phyloP scores from a whole-genome alignment of 179 eudicot species.

The Silene coronaria region DNA sequence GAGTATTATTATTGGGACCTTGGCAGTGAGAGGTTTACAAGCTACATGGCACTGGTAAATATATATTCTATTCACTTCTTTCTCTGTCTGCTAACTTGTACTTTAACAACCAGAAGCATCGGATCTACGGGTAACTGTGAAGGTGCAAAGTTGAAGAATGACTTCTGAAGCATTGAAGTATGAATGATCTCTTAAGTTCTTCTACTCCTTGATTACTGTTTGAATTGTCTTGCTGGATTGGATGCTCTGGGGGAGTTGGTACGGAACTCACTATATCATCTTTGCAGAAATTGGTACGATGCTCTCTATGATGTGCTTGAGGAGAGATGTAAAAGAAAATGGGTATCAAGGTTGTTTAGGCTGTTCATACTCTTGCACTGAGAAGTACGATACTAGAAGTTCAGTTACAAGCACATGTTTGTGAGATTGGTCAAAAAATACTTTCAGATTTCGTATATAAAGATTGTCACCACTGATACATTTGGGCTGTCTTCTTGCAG shows the following conservation, averaged over 20 bases:
- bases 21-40: slow-evolving; percentile 99
- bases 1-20: slow-evolving; percentile 89
- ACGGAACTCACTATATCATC: slow-evolving; percentile 75
- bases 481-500: slow-evolving; percentile 34
- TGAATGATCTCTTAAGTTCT: slow-evolving; percentile 84
- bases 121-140: slow-evolving; percentile 73
- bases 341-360: slow-evolving; percentile 22
- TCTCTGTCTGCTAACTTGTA: slow-evolving; percentile 64
- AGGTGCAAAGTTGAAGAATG: slow-evolving; percentile 99
- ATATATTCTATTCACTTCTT: slow-evolving; percentile 52
- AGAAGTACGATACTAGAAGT: slow-evolving; percentile 29
- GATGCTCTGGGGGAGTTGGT: slow-evolving; percentile 81
- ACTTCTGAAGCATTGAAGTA: slow-evolving; percentile 64
- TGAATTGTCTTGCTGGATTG: slow-evolving; percentile 79
- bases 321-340: slow-evolving; percentile 48
- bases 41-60: slow-evolving; percentile 99
- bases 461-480: slow-evolving; percentile 3
- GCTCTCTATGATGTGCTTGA: slow-evolving; percentile 41
- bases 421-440: slow-evolving; percentile 13
- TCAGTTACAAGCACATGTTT: slow-evolving; percentile 28
- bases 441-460: not conserved
- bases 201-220: slow-evolving; percentile 82
- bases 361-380: not conserved
- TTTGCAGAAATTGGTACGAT: slow-evolving; percentile 75
- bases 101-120: slow-evolving; percentile 85